Conservation (phyloP, 2,329 filamentous ascomycete species). For the Aspergillus luchuensis region DNA sequence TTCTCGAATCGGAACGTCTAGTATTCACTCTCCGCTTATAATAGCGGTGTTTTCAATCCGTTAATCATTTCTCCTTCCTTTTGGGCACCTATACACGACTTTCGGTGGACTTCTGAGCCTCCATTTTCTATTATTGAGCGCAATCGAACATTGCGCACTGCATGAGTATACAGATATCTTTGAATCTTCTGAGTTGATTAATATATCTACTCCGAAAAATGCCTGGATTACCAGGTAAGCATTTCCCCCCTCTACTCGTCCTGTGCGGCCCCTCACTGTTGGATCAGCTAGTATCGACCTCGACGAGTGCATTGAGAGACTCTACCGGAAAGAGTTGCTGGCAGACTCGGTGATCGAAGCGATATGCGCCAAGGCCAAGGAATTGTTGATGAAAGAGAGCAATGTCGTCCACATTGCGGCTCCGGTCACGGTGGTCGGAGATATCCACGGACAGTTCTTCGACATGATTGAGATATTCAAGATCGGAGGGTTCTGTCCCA, state of each 20-base stretch:
- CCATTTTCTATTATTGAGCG: background rate
- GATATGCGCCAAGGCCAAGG: conserved; percentile 98
- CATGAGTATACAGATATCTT: conserved; percentile 12
- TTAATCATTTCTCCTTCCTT: conserved; percentile 2
- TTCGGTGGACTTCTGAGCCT: background rate
- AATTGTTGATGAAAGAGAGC: conserved; percentile 98
- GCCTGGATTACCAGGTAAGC: conserved; percentile 49
- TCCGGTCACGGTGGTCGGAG: conserved; percentile 94
- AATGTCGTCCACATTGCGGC: conserved; percentile 97
- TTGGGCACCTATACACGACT: background rate
- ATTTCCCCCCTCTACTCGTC: background rate
- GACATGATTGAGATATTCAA: conserved; percentile 99
- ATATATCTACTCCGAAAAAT: conserved; percentile 36
- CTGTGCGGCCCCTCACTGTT: conserved; percentile 14
- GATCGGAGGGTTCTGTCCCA: conserved; percentile 94
- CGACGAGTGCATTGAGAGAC: conserved; percentile 94
- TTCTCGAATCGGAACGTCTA: conserved; percentile 20
- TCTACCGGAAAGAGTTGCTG: conserved; percentile 95
- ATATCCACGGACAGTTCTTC: conserved; percentile 98
- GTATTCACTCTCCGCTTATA: conserved; percentile 8
- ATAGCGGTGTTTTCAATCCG: conserved; percentile 4
- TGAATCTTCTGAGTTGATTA: background rate
- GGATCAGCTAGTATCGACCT: conserved; percentile 88
- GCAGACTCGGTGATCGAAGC: conserved; percentile 98
- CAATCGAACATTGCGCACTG: conserved; percentile 2